phyloP scores from a whole-genome alignment of 1,139 yeast species.

The Taiozyma sp. region DNA sequence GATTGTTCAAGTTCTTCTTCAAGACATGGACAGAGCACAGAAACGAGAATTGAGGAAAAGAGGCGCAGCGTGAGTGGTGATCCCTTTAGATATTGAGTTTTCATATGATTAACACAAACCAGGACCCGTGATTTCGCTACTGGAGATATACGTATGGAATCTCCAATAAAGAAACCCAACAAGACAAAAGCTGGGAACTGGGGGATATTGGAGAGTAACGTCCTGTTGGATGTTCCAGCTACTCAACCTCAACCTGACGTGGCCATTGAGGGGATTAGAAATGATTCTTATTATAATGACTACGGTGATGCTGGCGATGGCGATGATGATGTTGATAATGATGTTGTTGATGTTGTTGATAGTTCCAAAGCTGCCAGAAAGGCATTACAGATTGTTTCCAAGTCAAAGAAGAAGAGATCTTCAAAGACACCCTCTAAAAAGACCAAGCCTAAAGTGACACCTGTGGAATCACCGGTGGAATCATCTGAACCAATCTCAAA shows the following conservation, averaged over 20 bases:
- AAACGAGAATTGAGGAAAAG: conserved; percentile 14
- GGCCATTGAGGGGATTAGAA: neutral
- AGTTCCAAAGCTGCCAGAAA: neutral
- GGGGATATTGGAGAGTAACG: neutral
- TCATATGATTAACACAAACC: too few relatives aligned
- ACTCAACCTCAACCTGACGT: neutral
- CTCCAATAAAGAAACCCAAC: conserved; percentile 11
- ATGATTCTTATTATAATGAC: neutral
- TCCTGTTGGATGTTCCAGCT: neutral
- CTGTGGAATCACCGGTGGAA: neutral
- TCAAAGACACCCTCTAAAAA: neutral
- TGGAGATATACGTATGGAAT: conserved; percentile 13
- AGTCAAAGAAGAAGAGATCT: neutral
- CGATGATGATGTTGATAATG: neutral
- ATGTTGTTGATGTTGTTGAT: neutral
- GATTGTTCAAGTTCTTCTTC: too few relatives aligned
- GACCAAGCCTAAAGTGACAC: neutral
- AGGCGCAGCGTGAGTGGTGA: conserved; percentile 16
- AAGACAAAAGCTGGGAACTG: neutral
- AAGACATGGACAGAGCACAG: conserved; percentile 8
- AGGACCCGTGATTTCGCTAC: conserved; percentile 13
- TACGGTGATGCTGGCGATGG: neutral
- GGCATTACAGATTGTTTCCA: neutral
- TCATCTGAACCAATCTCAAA: neutral
- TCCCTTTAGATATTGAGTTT: too few relatives aligned